A percentile compares a stretch with the other conserved stretches of the same genome.
Conservation (phyloP, 305 asterid genomes). For the Solanum hybrid region DNA sequence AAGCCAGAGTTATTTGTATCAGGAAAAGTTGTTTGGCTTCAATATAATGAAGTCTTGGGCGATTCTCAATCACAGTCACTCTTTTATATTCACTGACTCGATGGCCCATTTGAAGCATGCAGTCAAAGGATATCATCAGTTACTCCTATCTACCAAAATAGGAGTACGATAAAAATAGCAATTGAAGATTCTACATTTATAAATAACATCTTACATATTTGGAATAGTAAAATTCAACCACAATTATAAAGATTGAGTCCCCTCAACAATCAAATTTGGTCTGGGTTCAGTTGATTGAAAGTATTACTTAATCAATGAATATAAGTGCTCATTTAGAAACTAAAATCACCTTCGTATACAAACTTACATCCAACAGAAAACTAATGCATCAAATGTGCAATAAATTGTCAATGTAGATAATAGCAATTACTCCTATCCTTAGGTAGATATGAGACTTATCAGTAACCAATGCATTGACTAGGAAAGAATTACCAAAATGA, state of each 20-base stretch:
- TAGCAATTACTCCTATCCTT: not conserved
- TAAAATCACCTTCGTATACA: not conserved
- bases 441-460: not conserved
- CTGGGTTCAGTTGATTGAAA: not conserved
- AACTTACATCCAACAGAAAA: not conserved
- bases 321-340: not conserved
- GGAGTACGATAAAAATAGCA: not conserved
- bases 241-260: not conserved
- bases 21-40: not conserved
- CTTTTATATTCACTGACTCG: not conserved
- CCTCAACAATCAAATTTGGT: not conserved
- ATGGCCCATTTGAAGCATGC: not conserved
- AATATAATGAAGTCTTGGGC: not conserved
- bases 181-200: not conserved
- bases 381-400: not conserved
- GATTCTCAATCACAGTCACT: not conserved
- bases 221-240: not conserved
- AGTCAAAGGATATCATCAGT: not conserved
- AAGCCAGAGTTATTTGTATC: not conserved
- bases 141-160: not conserved
- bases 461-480: not conserved
- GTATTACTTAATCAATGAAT: not conserved
- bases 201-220: not conserved
- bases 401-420: not conserved
- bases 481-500: not conserved